Conservation (phyloP, 441 rosid genomes). For the Lepidium campestre region DNA sequence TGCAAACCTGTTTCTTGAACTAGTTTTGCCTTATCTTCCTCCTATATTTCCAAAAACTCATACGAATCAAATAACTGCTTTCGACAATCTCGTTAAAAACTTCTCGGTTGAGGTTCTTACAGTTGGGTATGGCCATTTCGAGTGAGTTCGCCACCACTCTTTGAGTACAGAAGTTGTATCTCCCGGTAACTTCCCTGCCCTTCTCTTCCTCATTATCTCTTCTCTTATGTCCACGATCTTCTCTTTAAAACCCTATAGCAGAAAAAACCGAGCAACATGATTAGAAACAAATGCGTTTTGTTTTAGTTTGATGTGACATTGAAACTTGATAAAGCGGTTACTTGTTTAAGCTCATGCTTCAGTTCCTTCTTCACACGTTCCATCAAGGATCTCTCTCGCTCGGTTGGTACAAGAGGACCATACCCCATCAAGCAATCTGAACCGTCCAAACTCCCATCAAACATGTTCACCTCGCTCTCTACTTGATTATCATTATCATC, state of each 20-base stretch:
- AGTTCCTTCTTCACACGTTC: conserved; percentile 93
- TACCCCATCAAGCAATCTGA: conserved; percentile 58
- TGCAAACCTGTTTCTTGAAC: conserved; percentile 95
- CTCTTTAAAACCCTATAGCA: conserved; percentile 80
- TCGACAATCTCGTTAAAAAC: neutral
- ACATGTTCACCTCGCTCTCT: conserved; percentile 80
- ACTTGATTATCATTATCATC: conserved; percentile 89
- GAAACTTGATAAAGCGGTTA: conserved; percentile 3
- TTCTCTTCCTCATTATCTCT: conserved; percentile 94
- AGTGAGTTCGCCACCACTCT: conserved; percentile 92
- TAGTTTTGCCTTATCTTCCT: conserved; percentile 86
- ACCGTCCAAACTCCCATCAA: conserved; percentile 69
- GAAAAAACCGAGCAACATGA: neutral
- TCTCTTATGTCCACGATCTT: conserved; percentile 92
- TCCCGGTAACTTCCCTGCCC: conserved; percentile 96
- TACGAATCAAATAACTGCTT: neutral
- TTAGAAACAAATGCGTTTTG: neutral
- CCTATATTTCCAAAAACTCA: conserved; percentile 38
- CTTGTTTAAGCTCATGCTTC: conserved; percentile 96
- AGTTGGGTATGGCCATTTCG: conserved; percentile 98
- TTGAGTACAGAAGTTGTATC: conserved; percentile 90
- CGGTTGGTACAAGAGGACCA: conserved; percentile 94
- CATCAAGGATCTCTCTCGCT: conserved; percentile 87
- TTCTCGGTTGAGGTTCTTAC: conserved; percentile 32
- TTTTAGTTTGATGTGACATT: neutral